These are phyloP conservation scores for Xylogone sp. DNA, from an alignment of 2,329 filamentous ascomycete genomes.

Conservation along the genomic window DNA sequence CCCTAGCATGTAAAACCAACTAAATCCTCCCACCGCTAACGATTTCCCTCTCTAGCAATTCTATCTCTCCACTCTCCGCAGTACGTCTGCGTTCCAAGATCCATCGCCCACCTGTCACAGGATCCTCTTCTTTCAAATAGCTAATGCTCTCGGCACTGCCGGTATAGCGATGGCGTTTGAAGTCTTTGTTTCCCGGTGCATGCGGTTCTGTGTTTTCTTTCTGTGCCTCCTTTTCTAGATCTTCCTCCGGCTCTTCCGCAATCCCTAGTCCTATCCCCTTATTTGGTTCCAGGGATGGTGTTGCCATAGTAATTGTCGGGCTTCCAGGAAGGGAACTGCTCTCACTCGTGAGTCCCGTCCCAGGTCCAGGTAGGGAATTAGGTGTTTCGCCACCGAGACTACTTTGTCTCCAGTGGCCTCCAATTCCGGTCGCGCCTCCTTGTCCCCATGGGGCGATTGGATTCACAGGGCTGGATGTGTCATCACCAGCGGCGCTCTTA, in stretches of 20 bases:
- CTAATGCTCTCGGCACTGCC: conserved; percentile 66
- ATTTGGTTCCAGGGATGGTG: background rate
- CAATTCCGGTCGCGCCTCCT: background rate
- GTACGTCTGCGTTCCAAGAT: conserved; percentile 66
- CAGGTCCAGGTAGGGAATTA: background rate
- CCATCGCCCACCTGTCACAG: conserved; percentile 59
- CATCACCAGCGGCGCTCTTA: conserved; percentile 18
- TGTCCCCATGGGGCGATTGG: conserved; percentile 18
- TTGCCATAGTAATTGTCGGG: conserved; percentile 17
- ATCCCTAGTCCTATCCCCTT: background rate
- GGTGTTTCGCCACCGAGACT: conserved; percentile 17
- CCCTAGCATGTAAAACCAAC: background rate
- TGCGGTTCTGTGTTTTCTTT: conserved; percentile 26
- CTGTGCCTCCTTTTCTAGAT: conserved; percentile 24
- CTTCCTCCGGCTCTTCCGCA: conserved; percentile 30
- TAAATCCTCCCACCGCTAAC: conserved; percentile 45
- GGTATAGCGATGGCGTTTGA: conserved; percentile 40
- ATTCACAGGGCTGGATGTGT: conserved; percentile 18
- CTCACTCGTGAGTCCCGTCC: conserved; percentile 7
- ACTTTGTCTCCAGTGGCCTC: background rate
- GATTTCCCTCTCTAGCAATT: conserved; percentile 62
- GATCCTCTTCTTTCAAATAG: conserved; percentile 60
- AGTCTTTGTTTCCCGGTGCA: conserved; percentile 8
- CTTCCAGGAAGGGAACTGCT: conserved; percentile 13
- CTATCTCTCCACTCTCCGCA: conserved; percentile 60